A percentile compares a stretch with the other conserved stretches of the same genome.
Conservation (phyloP, 1,284 basidiomycete species). For the Sanguinoderma infundibulare region DNA sequence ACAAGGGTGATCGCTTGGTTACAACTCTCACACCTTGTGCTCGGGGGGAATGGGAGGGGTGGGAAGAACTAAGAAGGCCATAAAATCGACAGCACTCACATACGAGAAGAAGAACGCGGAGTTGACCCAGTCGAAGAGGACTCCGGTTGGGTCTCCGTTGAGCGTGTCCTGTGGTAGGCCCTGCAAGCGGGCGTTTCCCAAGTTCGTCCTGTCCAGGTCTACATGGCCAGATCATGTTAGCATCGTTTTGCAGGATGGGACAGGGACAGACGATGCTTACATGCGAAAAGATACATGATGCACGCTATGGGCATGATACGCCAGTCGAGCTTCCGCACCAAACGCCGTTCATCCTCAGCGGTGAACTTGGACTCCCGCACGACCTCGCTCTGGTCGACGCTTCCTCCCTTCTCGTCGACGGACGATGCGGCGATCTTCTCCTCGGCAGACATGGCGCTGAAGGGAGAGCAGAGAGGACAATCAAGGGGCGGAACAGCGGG, state of each 20-base stretch:
- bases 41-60: not conserved
- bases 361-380: constrained; percentile 1
- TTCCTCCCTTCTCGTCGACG: not conserved
- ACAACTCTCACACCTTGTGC: not conserved
- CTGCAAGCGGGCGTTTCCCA: constrained; percentile 78
- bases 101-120: constrained; percentile 80
- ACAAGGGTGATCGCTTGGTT: not conserved
- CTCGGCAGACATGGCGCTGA: not conserved
- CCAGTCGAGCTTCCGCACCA: constrained; percentile 64
- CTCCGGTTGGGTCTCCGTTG: constrained; percentile 67
- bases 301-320: constrained; percentile 70
- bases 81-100: constrained; percentile 48
- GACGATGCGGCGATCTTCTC: not conserved
- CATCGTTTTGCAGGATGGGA: not conserved
- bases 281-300: constrained; percentile 71
- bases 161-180: constrained; percentile 67
- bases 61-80: not conserved
- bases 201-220: constrained; percentile 67
- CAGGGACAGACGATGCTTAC: constrained; percentile 39
- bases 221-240: not conserved
- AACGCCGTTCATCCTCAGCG: constrained; percentile 48
- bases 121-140: constrained; percentile 76
- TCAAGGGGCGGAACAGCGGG: too few relatives aligned
- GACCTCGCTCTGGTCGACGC: not conserved
- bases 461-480: not conserved